These are phyloP conservation scores for Artemisia annua DNA, from an alignment of 129 eudicot genomes.

Conservation along the genomic window DNA sequence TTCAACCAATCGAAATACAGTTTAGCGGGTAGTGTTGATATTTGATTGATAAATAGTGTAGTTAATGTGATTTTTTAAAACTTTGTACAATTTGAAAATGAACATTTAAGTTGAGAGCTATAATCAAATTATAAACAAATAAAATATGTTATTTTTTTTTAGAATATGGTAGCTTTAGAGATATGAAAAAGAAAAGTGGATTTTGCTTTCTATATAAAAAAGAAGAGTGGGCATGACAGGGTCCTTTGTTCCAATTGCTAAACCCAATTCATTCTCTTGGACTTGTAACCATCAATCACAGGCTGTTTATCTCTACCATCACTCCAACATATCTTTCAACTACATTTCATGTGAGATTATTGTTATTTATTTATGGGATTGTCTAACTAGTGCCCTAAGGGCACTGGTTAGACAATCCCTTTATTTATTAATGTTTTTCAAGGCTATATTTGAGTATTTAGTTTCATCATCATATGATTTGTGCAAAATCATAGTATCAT, in stretches of 20 bases:
- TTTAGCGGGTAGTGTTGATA: too few relatives aligned
- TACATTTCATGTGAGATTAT: background rate
- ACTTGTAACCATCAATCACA: slow-evolving; percentile 32
- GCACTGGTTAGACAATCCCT: too few relatives aligned
- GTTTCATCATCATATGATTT: background rate
- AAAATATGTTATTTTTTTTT: too few relatives aligned
- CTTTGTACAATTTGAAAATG: too few relatives aligned
- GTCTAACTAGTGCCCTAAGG: too few relatives aligned
- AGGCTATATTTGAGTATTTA: background rate
- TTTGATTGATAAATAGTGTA: too few relatives aligned
- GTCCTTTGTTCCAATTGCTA: slow-evolving; percentile 24
- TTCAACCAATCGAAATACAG: too few relatives aligned
- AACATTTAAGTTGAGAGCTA: too few relatives aligned
- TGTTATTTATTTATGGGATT: background rate
- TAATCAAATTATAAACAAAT: too few relatives aligned
- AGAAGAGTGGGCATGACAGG: slow-evolving; percentile 18
- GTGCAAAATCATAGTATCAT: background rate
- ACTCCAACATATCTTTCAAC: slow-evolving; percentile 9
- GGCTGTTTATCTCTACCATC: slow-evolving; percentile 21
- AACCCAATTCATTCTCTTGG: slow-evolving; percentile 27
- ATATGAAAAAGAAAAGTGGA: slow-evolving; percentile 15
- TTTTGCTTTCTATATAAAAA: slow-evolving; percentile 30
- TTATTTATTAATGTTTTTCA: background rate
- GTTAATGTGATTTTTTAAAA: too few relatives aligned
- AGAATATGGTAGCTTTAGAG: too few relatives aligned